Conservation (phyloP, 345 rosid genomes). For the Rhizophora apiculata region DNA sequence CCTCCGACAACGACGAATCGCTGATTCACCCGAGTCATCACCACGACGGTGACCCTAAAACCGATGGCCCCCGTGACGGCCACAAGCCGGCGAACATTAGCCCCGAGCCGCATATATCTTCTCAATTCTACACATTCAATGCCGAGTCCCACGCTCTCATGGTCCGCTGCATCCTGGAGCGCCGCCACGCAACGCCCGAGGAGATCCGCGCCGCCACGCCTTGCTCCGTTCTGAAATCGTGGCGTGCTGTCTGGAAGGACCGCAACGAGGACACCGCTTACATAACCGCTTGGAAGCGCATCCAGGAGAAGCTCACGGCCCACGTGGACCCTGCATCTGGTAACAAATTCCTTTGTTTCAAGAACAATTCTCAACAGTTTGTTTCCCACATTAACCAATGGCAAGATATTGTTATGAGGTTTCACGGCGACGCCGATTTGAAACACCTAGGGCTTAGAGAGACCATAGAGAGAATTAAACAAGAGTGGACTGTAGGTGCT, state of each 20-base stretch:
- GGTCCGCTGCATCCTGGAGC: conserved; percentile 88
- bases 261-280: conserved; percentile 98
- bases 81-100: conserved; percentile 42
- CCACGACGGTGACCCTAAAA: not conserved
- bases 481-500: conserved; percentile 96
- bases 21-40: not conserved
- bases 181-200: conserved; percentile 70
- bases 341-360: conserved; percentile 83
- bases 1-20: conserved; percentile 13
- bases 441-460: conserved; percentile 84
- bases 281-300: conserved; percentile 95
- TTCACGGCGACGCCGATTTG: conserved; percentile 90
- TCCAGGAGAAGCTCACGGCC: conserved; percentile 86
- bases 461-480: conserved; percentile 90
- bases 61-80: not conserved
- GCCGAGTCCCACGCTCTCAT: conserved; percentile 88
- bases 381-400: conserved; percentile 89
- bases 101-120: conserved; percentile 82
- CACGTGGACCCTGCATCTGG: conserved; percentile 68
- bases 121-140: conserved; percentile 97
- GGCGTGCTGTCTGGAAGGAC: conserved; percentile 98
- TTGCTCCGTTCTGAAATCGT: conserved; percentile 67
- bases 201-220: conserved; percentile 96
- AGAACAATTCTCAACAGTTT: conserved; percentile 79
- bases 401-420: conserved; percentile 93